These are phyloP conservation scores for Earliella scabrosa DNA, from an alignment of 1,284 basidiomycete species.

Conservation along the genomic window DNA sequence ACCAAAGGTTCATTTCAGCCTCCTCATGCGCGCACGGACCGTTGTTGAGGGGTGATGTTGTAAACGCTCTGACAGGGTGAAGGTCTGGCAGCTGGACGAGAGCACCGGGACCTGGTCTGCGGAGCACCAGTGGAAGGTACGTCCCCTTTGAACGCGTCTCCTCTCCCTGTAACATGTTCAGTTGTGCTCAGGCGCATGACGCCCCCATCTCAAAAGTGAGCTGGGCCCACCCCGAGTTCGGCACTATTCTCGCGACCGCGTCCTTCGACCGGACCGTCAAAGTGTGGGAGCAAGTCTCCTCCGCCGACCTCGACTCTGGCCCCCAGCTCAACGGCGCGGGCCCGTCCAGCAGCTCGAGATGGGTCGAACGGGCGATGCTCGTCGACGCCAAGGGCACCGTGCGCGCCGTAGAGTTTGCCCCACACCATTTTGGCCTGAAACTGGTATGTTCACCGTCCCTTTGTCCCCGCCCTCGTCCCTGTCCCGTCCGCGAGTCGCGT, in stretches of 20 bases:
- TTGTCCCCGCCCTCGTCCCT: background rate
- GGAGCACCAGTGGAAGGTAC: constrained; percentile 89
- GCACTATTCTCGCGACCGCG: constrained; percentile 80
- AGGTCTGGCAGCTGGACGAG: constrained; percentile 81
- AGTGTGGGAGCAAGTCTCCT: constrained; percentile 80
- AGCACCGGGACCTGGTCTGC: constrained; percentile 71
- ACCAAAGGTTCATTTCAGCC: constrained; percentile 61
- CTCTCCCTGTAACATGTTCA: background rate
- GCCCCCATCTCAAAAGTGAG: constrained; percentile 82
- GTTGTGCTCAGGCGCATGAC: constrained; percentile 78
- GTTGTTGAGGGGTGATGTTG: constrained; percentile 4
- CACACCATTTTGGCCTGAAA: constrained; percentile 85
- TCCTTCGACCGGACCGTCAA: constrained; percentile 90
- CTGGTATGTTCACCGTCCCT: constrained; percentile 57
- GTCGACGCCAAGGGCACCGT: constrained; percentile 86
- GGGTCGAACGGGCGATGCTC: constrained; percentile 78
- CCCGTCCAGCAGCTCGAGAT: constrained; percentile 47
- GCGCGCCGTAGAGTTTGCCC: constrained; percentile 83
- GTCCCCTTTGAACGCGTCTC: constrained; percentile 20
- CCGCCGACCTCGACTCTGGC: constrained; percentile 42
- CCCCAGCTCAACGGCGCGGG: constrained; percentile 37
- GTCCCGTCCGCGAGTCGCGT: background rate
- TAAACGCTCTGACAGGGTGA: constrained; percentile 63
- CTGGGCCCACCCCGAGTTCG: constrained; percentile 92
- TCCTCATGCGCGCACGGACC: background rate